phyloP scores from a whole-genome alignment of 306 rosid genomes.

The Fragaria iinumae region DNA sequence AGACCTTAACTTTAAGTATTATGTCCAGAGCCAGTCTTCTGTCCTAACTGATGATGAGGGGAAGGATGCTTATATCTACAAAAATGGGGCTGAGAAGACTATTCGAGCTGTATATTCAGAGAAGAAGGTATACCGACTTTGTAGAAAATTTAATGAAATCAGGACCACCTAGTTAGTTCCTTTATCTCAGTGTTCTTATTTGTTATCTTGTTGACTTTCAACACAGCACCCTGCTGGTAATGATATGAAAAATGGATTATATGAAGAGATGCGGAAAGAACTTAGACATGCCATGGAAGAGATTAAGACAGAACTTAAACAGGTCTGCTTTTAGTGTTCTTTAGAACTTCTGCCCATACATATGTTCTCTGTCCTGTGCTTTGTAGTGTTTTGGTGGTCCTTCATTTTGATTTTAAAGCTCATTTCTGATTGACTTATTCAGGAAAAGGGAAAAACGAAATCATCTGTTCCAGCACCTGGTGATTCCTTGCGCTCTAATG shows the following conservation, averaged over 20 bases:
- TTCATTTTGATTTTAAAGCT: slow-evolving; percentile 16
- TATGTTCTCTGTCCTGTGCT: slow-evolving; percentile 15
- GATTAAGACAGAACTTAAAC: slow-evolving; percentile 59
- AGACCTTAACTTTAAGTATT: background rate
- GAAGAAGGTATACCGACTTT: slow-evolving; percentile 50
- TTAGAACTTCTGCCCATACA: slow-evolving; percentile 13
- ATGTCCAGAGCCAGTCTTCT: slow-evolving; percentile 83
- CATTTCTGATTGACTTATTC: slow-evolving; percentile 27
- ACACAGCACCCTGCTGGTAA: slow-evolving; percentile 39
- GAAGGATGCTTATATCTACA: slow-evolving; percentile 44
- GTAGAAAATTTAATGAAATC: slow-evolving; percentile 17
- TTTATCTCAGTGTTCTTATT: slow-evolving; percentile 17
- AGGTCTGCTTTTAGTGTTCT: slow-evolving; percentile 42
- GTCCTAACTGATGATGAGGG: slow-evolving; percentile 89
- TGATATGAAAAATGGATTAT: slow-evolving; percentile 43
- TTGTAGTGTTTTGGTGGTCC: background rate
- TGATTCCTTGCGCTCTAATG: slow-evolving; percentile 40
- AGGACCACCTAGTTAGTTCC: slow-evolving; percentile 17
- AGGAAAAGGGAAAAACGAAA: slow-evolving; percentile 60
- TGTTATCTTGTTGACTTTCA: slow-evolving; percentile 35
- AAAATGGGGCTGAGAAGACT: slow-evolving; percentile 52
- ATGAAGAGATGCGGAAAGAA: slow-evolving; percentile 63
- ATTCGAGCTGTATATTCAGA: slow-evolving; percentile 48
- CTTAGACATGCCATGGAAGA: slow-evolving; percentile 56
- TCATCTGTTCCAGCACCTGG: slow-evolving; percentile 37